These are phyloP conservation scores for Phytophthora pini DNA, from an alignment of 352 stramenopile species.

Conservation along the genomic window DNA sequence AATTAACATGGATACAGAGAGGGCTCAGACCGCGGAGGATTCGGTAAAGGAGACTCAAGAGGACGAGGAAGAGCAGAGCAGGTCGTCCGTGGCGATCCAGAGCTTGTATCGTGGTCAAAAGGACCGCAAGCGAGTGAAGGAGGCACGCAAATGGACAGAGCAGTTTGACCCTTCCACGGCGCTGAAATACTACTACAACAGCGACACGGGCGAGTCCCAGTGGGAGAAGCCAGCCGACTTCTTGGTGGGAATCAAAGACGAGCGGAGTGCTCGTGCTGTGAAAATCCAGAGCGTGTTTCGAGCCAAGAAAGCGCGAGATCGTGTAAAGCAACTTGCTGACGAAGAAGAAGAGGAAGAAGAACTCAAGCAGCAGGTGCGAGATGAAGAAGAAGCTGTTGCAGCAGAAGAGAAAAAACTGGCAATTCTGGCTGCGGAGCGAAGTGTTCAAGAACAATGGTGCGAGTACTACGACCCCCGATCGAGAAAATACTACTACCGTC, in stretches of 20 bases:
- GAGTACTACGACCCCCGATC: constrained; percentile 57
- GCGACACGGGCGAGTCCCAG: constrained; percentile 38
- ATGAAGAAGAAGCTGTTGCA: constrained; percentile 14
- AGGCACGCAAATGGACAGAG: constrained; percentile 49
- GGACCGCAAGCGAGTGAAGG: constrained; percentile 30
- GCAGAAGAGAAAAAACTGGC: constrained; percentile 7
- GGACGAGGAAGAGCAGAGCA: constrained; percentile 8
- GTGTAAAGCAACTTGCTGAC: constrained; percentile 37
- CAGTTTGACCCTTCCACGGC: constrained; percentile 50
- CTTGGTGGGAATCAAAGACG: constrained; percentile 35
- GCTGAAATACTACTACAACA: constrained; percentile 64
- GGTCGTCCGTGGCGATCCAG: constrained; percentile 38
- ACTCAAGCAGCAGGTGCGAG: constrained; percentile 15
- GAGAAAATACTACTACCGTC: constrained; percentile 38
- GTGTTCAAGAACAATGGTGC: constrained; percentile 32
- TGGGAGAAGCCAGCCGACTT: constrained; percentile 56
- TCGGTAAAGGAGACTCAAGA: neutral
- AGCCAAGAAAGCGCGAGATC: constrained; percentile 47
- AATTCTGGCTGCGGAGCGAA: constrained; percentile 1
- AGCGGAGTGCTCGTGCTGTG: constrained; percentile 43
- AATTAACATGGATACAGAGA: constrained; percentile 11
- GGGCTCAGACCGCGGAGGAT: neutral
- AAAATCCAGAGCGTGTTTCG: constrained; percentile 67
- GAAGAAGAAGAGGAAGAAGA: constrained; percentile 37
- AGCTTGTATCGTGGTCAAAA: constrained; percentile 39